These are phyloP conservation scores for Cyberlindnera americana DNA, from an alignment of 805 yeast species.

Conservation along the genomic window DNA sequence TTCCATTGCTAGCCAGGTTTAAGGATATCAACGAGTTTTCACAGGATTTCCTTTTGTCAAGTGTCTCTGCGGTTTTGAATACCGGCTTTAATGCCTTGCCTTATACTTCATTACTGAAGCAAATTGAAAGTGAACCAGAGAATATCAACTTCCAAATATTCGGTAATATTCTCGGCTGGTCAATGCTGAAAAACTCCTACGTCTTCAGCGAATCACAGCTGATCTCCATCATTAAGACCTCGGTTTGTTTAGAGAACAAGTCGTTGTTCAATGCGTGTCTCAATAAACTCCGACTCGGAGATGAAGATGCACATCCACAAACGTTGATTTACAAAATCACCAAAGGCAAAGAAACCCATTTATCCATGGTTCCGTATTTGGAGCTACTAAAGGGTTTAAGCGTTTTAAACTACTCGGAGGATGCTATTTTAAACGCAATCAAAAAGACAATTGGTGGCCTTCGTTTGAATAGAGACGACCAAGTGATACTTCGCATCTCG, in stretches of 20 bases:
- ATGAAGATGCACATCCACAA: constrained; percentile 5
- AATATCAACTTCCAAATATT: constrained; percentile 14
- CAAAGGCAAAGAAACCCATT: not conserved
- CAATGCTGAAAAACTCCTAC: not conserved
- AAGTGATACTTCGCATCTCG: not conserved
- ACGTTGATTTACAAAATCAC: constrained; percentile 7
- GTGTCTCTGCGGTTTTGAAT: constrained; percentile 6
- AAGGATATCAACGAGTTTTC: not conserved
- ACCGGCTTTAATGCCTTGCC: constrained; percentile 7
- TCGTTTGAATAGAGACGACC: not conserved
- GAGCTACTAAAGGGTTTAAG: constrained; percentile 9
- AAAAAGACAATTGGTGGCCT: constrained; percentile 7
- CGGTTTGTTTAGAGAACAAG: constrained; percentile 8
- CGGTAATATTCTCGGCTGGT: constrained; percentile 1
- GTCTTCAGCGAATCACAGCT: constrained; percentile 1
- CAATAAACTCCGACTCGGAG: constrained; percentile 6
- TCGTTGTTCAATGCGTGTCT: constrained; percentile 5
- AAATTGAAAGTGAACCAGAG: not conserved
- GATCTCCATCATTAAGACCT: constrained; percentile 1
- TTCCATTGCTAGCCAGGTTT: not conserved
- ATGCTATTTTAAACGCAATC: constrained; percentile 6
- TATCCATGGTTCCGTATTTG: constrained; percentile 4
- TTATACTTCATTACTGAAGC: not conserved
- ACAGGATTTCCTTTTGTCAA: constrained; percentile 5
- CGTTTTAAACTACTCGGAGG: constrained; percentile 5